Evolutionary conservation across 1,284 basidiomycete species (phyloP).

Genomic region (Inonotus hispidus): DNA sequence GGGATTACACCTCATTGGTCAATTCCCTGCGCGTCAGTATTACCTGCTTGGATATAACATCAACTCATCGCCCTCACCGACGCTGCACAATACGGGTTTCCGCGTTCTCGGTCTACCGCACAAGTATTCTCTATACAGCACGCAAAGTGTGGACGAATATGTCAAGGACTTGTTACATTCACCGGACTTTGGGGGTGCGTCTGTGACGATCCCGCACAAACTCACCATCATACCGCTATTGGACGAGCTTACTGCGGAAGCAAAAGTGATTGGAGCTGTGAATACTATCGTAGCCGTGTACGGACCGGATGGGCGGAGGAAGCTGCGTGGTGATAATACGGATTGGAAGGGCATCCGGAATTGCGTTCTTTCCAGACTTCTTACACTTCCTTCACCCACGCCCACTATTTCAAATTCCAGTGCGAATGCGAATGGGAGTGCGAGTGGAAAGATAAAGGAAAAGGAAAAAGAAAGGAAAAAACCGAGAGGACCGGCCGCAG

Average conservation of each 20-base stretch:
- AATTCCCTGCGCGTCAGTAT: conserved; percentile 67
- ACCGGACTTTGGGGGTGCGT: conserved; percentile 88
- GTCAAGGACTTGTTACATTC: conserved; percentile 60
- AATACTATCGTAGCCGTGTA: conserved; percentile 77
- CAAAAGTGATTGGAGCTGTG: conserved; percentile 82
- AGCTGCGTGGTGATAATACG: conserved; percentile 85
- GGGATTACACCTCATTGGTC: conserved; percentile 77
- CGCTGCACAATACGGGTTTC: conserved; percentile 91
- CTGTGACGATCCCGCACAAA: conserved; percentile 94
- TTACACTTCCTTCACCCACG: conserved; percentile 27
- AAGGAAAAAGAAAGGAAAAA: too few relatives aligned
- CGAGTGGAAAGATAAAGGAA: too few relatives aligned
- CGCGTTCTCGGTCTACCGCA: conserved; percentile 78
- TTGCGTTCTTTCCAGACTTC: conserved; percentile 41
- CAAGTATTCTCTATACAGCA: conserved; percentile 76
- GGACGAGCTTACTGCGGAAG: conserved; percentile 73
- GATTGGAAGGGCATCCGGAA: conserved; percentile 86
- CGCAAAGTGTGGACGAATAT: conserved; percentile 56
- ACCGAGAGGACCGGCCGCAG: conserved; percentile 34
- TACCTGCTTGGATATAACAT: conserved; percentile 91
- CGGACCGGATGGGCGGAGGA: conserved; percentile 39
- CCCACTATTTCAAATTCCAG: neutral
- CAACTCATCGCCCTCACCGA: conserved; percentile 85
- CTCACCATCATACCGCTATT: conserved; percentile 80
- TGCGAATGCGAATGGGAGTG: too few relatives aligned